Evolutionary conservation across 306 rosid genomes (phyloP).

Genomic region (Trichosanthes truncata): DNA sequence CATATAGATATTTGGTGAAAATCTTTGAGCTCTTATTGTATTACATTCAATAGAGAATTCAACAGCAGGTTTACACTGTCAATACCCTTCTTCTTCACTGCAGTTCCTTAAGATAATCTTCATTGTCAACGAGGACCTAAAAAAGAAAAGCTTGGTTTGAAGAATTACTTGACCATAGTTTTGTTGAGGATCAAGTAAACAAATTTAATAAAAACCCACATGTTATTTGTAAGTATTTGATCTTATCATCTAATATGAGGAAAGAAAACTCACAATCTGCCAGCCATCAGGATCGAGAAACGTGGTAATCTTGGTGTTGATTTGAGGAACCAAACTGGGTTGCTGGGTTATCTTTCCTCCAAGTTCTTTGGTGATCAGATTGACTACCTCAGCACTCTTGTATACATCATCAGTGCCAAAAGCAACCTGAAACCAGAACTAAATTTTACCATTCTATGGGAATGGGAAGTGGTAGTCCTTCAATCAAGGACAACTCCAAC

Average conservation of each 20-base stretch:
- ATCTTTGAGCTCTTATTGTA: not conserved
- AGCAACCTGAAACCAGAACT: conserved; percentile 46
- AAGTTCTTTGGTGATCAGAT: conserved; percentile 53
- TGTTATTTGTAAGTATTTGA: not conserved
- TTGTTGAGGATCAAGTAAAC: not conserved
- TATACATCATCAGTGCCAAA: conserved; percentile 82
- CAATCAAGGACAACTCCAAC: not conserved
- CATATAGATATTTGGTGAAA: not conserved
- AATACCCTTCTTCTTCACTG: conserved; percentile 20
- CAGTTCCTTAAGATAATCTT: conserved; percentile 65
- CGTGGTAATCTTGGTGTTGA: conserved; percentile 63
- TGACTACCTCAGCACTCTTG: conserved; percentile 78
- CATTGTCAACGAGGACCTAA: conserved; percentile 84
- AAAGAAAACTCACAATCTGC: conserved; percentile 62
- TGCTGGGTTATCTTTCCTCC: conserved; percentile 87
- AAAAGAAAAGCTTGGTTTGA: conserved; percentile 7
- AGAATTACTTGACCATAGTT: not conserved
- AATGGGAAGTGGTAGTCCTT: too few species aligned
- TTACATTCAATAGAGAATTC: not conserved
- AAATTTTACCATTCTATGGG: too few species aligned
- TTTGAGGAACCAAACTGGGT: conserved; percentile 65
- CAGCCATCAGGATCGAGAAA: conserved; percentile 95
- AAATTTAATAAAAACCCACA: not conserved
- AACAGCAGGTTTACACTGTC: not conserved
- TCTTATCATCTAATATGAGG: not conserved